Conservation (phyloP, 2,329 filamentous ascomycete species). For the Botrytis medusae region DNA sequence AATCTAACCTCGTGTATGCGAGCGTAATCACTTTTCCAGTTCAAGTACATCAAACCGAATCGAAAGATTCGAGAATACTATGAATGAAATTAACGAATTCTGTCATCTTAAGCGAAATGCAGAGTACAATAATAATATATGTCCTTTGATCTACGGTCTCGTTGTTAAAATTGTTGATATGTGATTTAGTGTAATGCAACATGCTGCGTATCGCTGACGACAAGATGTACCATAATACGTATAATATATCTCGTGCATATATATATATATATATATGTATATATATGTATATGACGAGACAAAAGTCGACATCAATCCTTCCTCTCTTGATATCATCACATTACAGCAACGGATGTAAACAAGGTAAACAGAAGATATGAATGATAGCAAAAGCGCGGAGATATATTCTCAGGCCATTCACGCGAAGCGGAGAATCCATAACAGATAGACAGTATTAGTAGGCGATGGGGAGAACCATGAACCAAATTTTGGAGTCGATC, state of each 20-base stretch:
- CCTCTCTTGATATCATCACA: too few species aligned
- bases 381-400: neutral
- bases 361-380: neutral
- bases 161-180: too few species aligned
- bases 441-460: too few species aligned
- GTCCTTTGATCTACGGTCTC: too few species aligned
- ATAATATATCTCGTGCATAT: neutral
- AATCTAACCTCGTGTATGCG: neutral
- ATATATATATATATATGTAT: too few species aligned
- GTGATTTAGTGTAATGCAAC: too few species aligned
- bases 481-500: neutral
- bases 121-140: too few species aligned
- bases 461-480: neutral
- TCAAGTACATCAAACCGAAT: neutral
- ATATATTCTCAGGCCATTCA: neutral
- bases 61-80: too few species aligned
- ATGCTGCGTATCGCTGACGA: neutral
- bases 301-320: neutral
- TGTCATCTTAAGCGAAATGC: too few species aligned
- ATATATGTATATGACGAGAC: too few species aligned
- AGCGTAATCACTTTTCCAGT: neutral
- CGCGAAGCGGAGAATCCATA: too few species aligned
- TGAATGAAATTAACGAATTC: too few species aligned
- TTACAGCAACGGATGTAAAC: neutral
- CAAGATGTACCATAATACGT: neutral